Evolutionary conservation across 495 filamentous ascomycete genomes (phyloP), one percentile per base, ranked within the genome.

Genomic region (Aspergillus steynii): DNA sequence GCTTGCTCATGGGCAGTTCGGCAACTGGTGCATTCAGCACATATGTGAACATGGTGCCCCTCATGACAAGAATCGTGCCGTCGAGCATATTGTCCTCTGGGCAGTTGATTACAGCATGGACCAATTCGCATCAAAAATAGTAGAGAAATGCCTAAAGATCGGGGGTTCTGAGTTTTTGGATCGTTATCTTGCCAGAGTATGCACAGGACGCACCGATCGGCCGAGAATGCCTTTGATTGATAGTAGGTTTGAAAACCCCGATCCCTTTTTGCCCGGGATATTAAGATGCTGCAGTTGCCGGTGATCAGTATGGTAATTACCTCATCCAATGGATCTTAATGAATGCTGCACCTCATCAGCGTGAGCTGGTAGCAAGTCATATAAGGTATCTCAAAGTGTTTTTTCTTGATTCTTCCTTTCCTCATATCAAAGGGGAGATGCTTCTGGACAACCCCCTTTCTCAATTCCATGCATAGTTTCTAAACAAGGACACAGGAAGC

Each of bases 1-100:
- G 56, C 91, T 99, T 67, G 89, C 95, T 50, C 95, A 96, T 74
- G 95, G 95, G n/a, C 95, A 99, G 70, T 99, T 98, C 71, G 95
- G 95, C 53, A 99, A 99, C 70, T 99, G 95, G 95, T 99, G 95
- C 76, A 98, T 99, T 66, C 95, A 99, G 74, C 95, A 99, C 75
- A 93, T 99, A 70, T 99, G 95, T 77, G 95, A 99, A 71, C 96
- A 99, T 72, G 96, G 95, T 45, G 87, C 89, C 61, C 91, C 93
- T 29, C 87, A 87, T 59, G 95, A 99, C 71, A 92, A 93, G 69
- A 96, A 87, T 75, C 87, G 92, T 64, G 95, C 95, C 29, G 88
- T 97, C 66, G 96, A 98, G 68, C 94, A 97, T 73, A 92, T 98
- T 62, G 87, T 98, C 64, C 88, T 87, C 63, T 93, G 91, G 78